Base-by-base conservation (phyloP, 257 asterid genomes). In the Fraxinus anomala region DNA sequence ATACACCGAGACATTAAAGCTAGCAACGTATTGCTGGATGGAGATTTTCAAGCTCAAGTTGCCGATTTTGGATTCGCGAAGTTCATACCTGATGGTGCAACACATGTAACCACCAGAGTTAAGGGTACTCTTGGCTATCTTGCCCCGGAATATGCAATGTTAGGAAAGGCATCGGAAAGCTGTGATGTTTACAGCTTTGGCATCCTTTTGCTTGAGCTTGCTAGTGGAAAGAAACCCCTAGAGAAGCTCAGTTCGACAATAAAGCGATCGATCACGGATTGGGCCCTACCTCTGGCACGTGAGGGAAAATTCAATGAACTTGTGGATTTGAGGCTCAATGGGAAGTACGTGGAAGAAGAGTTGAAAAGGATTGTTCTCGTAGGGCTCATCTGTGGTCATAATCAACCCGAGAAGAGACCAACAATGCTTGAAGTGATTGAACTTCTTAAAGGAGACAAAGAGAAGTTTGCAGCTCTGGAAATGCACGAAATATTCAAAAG, bases 121-220 rank as follows among this genome's bases (percentile, higher is more conserved):
- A 92, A 92, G 86, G 98, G 98, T 31, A 91, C 97, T 51, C 97
- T 94, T 3, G 98, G 98, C 80, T 92, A 94, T 76, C 94, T 92
- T 19, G 98, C 97, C 39, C 97, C 97, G 4, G 97, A 94, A 83
- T 89, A 94, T 51, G 97, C 97, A 2, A 94, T 91, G 97, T 74
- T 89, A 23, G 97, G 97, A 23, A 90, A 92, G 79, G 98, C 98
- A 68, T 87, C 97, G 3, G 97, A 94, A 81, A 86, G 94, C 89
- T 91, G 97, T 73, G 97, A 94, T 49, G 95, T 94, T 14, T 94
- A 89, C 87, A 92, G 98, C 84, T 94, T 92, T 17, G 98, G 98
- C 40, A 89, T 94, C 77, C 98, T 94, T 75, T 73, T 94, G 84
- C 97, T 94, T 5, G 97, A 92, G 94, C 92, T 94, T 73, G 96